Conservation (phyloP, 2,329 filamentous ascomycete species). For the Fusarium illudens region DNA sequence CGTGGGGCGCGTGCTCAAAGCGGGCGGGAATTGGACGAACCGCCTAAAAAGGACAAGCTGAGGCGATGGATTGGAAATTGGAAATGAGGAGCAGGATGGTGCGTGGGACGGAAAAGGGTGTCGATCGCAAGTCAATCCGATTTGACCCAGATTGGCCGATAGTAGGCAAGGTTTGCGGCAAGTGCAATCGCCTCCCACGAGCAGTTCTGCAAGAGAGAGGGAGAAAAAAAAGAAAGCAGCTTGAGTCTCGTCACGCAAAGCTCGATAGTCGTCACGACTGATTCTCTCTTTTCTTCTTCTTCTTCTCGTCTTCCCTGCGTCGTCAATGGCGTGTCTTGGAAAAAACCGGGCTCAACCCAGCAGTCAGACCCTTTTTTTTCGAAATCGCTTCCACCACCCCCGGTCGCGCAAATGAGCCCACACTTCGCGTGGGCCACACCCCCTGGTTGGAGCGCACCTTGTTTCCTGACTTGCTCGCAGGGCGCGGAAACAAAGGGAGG, state of each 20-base stretch:
- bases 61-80: slow-evolving; percentile 19
- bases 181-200: background rate
- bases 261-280: slow-evolving; percentile 17
- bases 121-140: background rate
- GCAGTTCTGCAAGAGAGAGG: background rate
- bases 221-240: slow-evolving; percentile 3
- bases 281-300: slow-evolving; percentile 13
- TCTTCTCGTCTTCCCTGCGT: slow-evolving; percentile 9
- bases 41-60: slow-evolving; percentile 17
- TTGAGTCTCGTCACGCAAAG: slow-evolving; percentile 11
- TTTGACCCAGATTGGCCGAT: slow-evolving; percentile 14
- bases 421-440: slow-evolving; percentile 21
- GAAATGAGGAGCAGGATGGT: slow-evolving; percentile 27
- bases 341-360: slow-evolving; percentile 25
- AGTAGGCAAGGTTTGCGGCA: background rate
- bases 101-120: slow-evolving; percentile 9
- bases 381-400: slow-evolving; percentile 32
- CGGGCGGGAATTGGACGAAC: slow-evolving; percentile 25
- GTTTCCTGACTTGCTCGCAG: slow-evolving; percentile 11
- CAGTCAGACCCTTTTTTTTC: slow-evolving; percentile 17
- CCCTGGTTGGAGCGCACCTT: slow-evolving; percentile 29
- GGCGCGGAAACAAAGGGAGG: slow-evolving; percentile 1
- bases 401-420: slow-evolving; percentile 39
- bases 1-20: slow-evolving; percentile 33
- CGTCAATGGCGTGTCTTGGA: slow-evolving; percentile 34